phyloP scores from a whole-genome alignment of 1,284 basidiomycete species.

The Moesziomyces sp. region DNA sequence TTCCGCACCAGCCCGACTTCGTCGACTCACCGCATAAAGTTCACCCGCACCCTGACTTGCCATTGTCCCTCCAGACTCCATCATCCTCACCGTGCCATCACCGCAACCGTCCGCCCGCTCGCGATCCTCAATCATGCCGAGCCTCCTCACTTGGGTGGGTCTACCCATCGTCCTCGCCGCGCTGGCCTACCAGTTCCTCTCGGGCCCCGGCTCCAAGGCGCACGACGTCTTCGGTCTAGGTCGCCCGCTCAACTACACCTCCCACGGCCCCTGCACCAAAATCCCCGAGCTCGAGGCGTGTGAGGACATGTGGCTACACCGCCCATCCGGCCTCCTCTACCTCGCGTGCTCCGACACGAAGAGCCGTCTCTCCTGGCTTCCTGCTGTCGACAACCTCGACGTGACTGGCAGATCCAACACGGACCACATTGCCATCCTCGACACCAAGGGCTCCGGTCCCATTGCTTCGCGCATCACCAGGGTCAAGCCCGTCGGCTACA shows the following conservation, averaged over 20 bases:
- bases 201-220: constrained; percentile 34
- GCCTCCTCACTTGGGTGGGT: constrained; percentile 30
- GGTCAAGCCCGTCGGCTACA: constrained; percentile 70
- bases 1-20: neutral
- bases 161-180: constrained; percentile 34
- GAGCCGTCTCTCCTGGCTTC: constrained; percentile 74
- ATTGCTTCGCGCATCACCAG: constrained; percentile 70
- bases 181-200: constrained; percentile 44
- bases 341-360: constrained; percentile 76
- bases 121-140: constrained; percentile 20
- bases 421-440: constrained; percentile 72
- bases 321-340: constrained; percentile 73
- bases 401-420: constrained; percentile 56
- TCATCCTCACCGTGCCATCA: neutral
- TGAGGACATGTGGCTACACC: constrained; percentile 61
- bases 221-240: constrained; percentile 46
- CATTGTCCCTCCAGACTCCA: neutral
- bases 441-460: constrained; percentile 72
- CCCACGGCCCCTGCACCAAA: constrained; percentile 28
- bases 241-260: constrained; percentile 33
- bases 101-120: neutral
- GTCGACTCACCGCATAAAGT: neutral
- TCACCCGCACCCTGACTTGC: neutral
- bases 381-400: constrained; percentile 64
- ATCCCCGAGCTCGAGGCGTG: constrained; percentile 49